phyloP scores from a whole-genome alignment of 2,329 filamentous ascomycete genomes.

The Botryotinia narcissicola region DNA sequence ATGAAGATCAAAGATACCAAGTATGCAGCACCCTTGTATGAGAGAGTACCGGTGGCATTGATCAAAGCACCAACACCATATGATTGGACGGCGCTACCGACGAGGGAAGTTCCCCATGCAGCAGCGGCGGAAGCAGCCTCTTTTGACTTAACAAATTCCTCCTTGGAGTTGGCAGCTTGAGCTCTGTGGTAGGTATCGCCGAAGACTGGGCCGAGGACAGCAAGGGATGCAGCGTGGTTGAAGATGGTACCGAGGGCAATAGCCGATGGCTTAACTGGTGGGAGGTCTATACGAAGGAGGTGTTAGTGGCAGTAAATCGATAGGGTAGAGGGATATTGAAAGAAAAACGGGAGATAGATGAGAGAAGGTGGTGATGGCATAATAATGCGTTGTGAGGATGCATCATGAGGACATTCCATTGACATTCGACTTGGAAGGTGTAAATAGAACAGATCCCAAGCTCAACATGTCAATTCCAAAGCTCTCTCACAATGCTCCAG shows the following conservation, averaged over 20 bases:
- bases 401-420: neutral
- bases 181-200: constrained; percentile 93
- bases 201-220: constrained; percentile 84
- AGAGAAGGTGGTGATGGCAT: constrained; percentile 10
- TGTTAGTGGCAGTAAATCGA: constrained; percentile 9
- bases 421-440: neutral
- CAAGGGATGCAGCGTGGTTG: constrained; percentile 88
- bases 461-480: neutral
- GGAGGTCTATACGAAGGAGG: constrained; percentile 48
- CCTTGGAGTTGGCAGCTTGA: constrained; percentile 87
- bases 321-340: no score
- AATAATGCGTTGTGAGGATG: neutral
- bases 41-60: constrained; percentile 92
- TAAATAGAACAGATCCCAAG: neutral
- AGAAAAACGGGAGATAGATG: neutral
- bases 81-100: constrained; percentile 83
- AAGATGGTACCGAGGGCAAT: constrained; percentile 95
- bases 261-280: constrained; percentile 93
- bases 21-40: constrained; percentile 96
- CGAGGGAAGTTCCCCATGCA: constrained; percentile 85
- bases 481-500: neutral
- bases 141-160: constrained; percentile 93
- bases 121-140: constrained; percentile 85
- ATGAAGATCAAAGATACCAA: constrained; percentile 88
- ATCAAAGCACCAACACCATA: constrained; percentile 88